phyloP scores from a whole-genome alignment of 129 eudicot species.

The Pseudognaphalium luteoalbum region DNA sequence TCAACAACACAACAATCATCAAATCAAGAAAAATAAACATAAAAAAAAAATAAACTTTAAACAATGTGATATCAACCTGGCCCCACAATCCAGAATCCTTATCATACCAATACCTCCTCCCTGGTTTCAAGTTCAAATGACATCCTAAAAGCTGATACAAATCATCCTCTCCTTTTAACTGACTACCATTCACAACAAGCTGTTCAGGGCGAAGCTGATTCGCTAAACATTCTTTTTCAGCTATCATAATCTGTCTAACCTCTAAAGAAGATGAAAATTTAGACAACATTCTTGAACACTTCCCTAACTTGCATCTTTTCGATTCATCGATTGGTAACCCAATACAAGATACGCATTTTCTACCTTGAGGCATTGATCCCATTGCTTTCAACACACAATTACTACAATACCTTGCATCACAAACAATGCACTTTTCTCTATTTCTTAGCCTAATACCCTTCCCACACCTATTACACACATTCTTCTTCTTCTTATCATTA shows the following conservation, averaged over 20 bases:
- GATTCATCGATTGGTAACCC: slow-evolving; percentile 41
- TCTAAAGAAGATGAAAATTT: slow-evolving; percentile 39
- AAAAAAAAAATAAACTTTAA: neutral
- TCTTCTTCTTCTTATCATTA: slow-evolving; percentile 14
- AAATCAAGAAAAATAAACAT: too few relatives aligned
- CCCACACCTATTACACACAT: slow-evolving; percentile 35
- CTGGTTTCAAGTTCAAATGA: slow-evolving; percentile 41
- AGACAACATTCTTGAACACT: slow-evolving; percentile 38
- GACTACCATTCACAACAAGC: slow-evolving; percentile 46
- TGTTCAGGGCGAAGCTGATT: slow-evolving; percentile 45
- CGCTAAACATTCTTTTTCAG: slow-evolving; percentile 41
- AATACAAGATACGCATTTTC: slow-evolving; percentile 46
- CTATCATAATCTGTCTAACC: slow-evolving; percentile 47
- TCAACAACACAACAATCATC: neutral
- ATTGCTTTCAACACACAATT: slow-evolving; percentile 43
- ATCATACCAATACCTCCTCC: slow-evolving; percentile 54
- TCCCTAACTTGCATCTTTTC: slow-evolving; percentile 38
- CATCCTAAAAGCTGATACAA: slow-evolving; percentile 45
- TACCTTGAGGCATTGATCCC: slow-evolving; percentile 58
- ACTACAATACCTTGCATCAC: slow-evolving; percentile 42
- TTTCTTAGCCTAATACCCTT: slow-evolving; percentile 38
- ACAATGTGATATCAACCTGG: slow-evolving; percentile 19
- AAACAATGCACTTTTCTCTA: slow-evolving; percentile 43
- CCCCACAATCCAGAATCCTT: slow-evolving; percentile 59
- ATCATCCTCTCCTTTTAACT: slow-evolving; percentile 37